Base-by-base conservation (phyloP, 306 rosid species). In the Pyrus betulifolia region DNA sequence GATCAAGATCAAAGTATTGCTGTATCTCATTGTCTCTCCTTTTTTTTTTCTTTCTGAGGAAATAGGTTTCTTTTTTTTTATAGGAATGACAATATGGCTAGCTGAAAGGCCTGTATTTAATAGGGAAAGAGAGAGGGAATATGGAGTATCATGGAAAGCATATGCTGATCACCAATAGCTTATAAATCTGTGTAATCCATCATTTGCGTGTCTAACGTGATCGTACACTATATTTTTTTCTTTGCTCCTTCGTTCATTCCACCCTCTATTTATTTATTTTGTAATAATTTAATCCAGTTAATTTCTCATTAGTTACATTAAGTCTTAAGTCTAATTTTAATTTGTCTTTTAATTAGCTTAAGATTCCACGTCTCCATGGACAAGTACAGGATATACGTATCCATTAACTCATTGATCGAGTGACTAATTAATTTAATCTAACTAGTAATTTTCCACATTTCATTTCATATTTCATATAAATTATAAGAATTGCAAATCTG, bases 1-100 rank as follows among this genome's bases (percentile, higher is more conserved):
- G 71, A 80, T 80, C 72, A 75, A 60, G 44, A 67, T 59, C 35
- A 74, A 75, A 49, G 3, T 17, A 25, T 7, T 31, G 60, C 40
- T 69, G 72, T 25, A 67, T 69, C 61, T 66, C 80, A 80, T 80
- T 52, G 18, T 69, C 13, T 61, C 2, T 52, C 4, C 17, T 21
- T 14, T 21, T 14, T 21, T 15, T 21, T 14, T 44, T 28, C 51
- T 66, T 55, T 22, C 6, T n/a, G 30, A 3, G 10, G 14, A 21
- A 65, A 49, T 12, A 49, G 1, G 19, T 38, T 38, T 61, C 2
- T 38, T 10, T 33, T 21, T 5, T 51, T 5, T 28, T 51, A 52
- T 55, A 8, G 2, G 52, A 49, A 55, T 25, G 80, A 67, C 25
- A 76, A 76, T 22, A 65, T 55, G 73, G 4, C 19, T 1, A 61